Evolutionary conservation across 2,329 filamentous ascomycete species (phyloP).

Genomic region (Epichloe aotearoae): DNA sequence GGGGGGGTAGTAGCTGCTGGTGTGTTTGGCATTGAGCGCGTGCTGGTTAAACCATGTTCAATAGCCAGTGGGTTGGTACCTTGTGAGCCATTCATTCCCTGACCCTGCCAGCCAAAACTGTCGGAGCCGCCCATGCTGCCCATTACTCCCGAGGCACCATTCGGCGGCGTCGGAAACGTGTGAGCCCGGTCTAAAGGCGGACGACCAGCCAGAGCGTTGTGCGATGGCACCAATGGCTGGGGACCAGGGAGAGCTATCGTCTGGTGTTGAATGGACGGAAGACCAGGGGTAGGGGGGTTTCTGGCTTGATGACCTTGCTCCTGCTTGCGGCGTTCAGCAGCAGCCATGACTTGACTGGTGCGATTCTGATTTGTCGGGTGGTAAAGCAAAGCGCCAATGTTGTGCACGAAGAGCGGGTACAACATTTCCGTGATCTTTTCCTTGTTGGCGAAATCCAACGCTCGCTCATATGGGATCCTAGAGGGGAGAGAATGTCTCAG

Average conservation of each 20-base stretch:
- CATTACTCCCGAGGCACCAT: conserved; percentile 80
- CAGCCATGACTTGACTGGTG: conserved; percentile 77
- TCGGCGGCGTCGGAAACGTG: conserved; percentile 87
- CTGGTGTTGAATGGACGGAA: conserved; percentile 56
- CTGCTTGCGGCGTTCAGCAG: conserved; percentile 63
- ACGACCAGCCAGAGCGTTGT: conserved; percentile 55
- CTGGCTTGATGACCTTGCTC: conserved; percentile 55
- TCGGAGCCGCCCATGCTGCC: conserved; percentile 60
- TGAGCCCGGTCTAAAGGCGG: conserved; percentile 74
- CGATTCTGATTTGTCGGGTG: conserved; percentile 80
- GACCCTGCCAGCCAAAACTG: conserved; percentile 65
- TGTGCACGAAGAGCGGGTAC: conserved; percentile 94
- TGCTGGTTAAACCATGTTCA: conserved; percentile 62
- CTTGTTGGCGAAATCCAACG: conserved; percentile 98
- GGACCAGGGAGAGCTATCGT: conserved; percentile 48
- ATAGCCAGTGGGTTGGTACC: conserved; percentile 63
- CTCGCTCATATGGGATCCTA: conserved; percentile 95
- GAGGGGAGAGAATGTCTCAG: conserved; percentile 13
- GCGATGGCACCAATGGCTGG: conserved; percentile 45
- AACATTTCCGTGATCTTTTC: conserved; percentile 95
- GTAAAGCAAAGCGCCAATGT: conserved; percentile 86
- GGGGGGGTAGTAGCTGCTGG: conserved; percentile 89
- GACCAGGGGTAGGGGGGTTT: conserved; percentile 36
- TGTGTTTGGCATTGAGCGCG: conserved; percentile 80
- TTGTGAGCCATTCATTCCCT: conserved; percentile 47